Conservation (phyloP, 139 green algal species). For the Ulvella scutata region DNA sequence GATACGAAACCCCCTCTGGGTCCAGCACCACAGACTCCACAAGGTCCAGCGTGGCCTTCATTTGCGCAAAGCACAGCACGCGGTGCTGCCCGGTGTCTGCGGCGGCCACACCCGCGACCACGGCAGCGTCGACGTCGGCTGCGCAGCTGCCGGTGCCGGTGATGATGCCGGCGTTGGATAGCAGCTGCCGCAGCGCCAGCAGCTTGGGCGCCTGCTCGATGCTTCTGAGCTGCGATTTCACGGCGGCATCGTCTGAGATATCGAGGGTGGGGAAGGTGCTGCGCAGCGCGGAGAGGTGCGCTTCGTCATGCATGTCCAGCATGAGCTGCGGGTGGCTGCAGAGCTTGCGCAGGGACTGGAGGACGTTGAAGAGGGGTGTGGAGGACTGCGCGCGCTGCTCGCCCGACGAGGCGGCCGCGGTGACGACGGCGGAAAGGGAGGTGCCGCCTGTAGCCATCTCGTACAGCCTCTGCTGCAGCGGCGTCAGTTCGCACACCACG, state of each 20-base stretch:
- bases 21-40: slow-evolving; percentile 61
- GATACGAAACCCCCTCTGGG: slow-evolving; percentile 50
- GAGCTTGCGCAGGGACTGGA: slow-evolving; percentile 86
- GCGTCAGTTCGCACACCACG: slow-evolving; percentile 62
- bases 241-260: not conserved
- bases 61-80: slow-evolving; percentile 92
- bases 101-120: slow-evolving; percentile 1
- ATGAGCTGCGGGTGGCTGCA: slow-evolving; percentile 88
- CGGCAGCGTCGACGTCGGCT: not conserved
- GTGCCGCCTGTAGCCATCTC: slow-evolving; percentile 17
- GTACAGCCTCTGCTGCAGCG: slow-evolving; percentile 72
- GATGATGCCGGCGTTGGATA: slow-evolving; percentile 74
- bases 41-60: slow-evolving; percentile 76
- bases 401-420: not conserved
- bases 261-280: not conserved
- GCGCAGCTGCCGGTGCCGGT: slow-evolving; percentile 5
- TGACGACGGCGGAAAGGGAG: not conserved
- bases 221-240: slow-evolving; percentile 13
- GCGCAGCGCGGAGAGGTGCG: slow-evolving; percentile 33
- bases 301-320: slow-evolving; percentile 39
- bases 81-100: slow-evolving; percentile 37
- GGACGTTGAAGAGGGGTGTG: slow-evolving; percentile 41
- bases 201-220: slow-evolving; percentile 84
- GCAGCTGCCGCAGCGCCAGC: slow-evolving; percentile 67
- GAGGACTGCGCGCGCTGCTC: not conserved